Evolutionary conservation across 1,284 basidiomycete genomes (phyloP).

Genomic region (Rhodofomes roseus): DNA sequence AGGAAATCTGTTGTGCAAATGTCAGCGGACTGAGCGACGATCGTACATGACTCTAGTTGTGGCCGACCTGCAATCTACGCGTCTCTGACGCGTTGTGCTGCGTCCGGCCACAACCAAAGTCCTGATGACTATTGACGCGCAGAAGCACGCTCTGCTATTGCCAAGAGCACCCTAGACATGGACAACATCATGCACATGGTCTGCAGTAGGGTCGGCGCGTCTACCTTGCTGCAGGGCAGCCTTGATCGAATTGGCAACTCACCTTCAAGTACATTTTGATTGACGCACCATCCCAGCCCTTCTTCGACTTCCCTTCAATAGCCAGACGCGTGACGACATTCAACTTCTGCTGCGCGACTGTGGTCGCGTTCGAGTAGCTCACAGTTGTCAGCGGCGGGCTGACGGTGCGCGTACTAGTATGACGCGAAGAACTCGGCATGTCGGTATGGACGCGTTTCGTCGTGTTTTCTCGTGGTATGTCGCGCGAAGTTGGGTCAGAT

Average conservation of each 20-base stretch:
- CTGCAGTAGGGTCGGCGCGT: too few species aligned
- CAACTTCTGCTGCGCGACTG: constrained; percentile 41
- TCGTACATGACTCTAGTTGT: too few species aligned
- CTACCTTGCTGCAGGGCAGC: too few species aligned
- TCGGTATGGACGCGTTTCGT: neutral
- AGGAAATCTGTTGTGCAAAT: constrained; percentile 54
- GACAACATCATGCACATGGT: too few species aligned
- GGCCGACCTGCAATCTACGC: too few species aligned
- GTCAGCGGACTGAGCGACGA: too few species aligned
- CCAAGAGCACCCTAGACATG: too few species aligned
- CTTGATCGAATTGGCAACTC: too few species aligned
- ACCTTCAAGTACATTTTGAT: constrained; percentile 78
- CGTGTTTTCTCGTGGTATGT: constrained; percentile 3
- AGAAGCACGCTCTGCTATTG: too few species aligned
- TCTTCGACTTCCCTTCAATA: constrained; percentile 69
- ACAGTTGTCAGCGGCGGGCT: constrained; percentile 41
- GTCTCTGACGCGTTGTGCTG: neutral
- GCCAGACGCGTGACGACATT: constrained; percentile 72
- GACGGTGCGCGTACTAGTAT: constrained; percentile 32
- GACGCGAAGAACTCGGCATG: constrained; percentile 27
- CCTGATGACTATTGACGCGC: too few species aligned
- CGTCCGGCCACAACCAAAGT: neutral
- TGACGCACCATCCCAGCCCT: constrained; percentile 56
- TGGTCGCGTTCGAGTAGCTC: constrained; percentile 27
- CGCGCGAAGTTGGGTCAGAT: neutral